phyloP scores from a whole-genome alignment of 208 protist genomes.

The Leishmania tarentolae region DNA sequence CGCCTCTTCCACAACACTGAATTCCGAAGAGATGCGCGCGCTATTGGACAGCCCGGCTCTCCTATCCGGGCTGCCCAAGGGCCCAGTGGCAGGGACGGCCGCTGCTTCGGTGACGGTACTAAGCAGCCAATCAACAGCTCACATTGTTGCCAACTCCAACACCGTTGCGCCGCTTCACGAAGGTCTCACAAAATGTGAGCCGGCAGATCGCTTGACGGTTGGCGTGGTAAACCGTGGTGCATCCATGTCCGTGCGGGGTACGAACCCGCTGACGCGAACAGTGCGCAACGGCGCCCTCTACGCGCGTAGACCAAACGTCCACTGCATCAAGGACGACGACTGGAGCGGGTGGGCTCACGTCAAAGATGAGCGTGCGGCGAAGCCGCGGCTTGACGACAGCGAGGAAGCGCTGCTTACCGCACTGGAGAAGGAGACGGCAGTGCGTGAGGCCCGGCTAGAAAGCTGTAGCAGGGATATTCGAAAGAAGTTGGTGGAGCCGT shows the following conservation, averaged over 20 bases:
- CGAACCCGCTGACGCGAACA: not conserved
- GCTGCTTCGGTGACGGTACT: not conserved
- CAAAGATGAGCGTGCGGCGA: not conserved
- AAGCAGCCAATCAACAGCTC: not conserved
- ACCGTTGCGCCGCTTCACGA: too few relatives aligned
- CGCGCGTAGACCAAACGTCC: not conserved
- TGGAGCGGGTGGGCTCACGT: not conserved
- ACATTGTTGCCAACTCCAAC: not conserved
- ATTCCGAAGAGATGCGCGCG: conserved; percentile 10
- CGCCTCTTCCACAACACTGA: not conserved
- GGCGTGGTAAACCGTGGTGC: too few relatives aligned
- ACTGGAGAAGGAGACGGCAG: conserved; percentile 41
- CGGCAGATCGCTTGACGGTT: not conserved
- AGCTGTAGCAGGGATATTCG: conserved; percentile 23
- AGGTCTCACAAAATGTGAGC: not conserved
- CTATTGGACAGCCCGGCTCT: not conserved
- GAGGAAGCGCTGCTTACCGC: conserved; percentile 30
- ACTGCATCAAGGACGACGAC: not conserved
- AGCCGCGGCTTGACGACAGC: not conserved
- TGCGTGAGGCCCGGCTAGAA: conserved; percentile 47
- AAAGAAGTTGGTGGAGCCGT: conserved; percentile 15
- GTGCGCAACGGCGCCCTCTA: conserved; percentile 31
- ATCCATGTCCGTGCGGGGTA: not conserved
- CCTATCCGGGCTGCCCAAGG: not conserved
- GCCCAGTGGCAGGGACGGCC: not conserved